Percentiles rank a stretch among this genome's conserved stretches.
Evolutionary conservation across 805 yeast genomes (phyloP).

Genomic region (Sporopachydermia lactativora): DNA sequence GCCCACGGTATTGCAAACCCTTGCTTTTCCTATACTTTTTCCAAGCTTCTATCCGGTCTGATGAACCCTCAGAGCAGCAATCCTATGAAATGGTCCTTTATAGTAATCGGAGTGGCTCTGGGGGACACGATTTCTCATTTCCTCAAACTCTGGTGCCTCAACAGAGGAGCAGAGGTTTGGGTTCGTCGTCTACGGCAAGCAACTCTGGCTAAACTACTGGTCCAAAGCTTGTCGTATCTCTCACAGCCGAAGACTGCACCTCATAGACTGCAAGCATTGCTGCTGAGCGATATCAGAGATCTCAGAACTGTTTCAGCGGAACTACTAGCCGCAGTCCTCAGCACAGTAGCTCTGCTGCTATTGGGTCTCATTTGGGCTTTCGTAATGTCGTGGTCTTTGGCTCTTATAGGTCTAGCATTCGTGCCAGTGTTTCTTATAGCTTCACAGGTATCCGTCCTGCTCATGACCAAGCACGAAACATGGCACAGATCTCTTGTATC

Average conservation of each 20-base stretch:
- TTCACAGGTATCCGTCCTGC: slow-evolving; percentile 35
- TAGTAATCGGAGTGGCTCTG: slow-evolving; percentile 47
- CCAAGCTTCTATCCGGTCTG: slow-evolving; percentile 43
- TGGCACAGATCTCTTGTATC: slow-evolving; percentile 37
- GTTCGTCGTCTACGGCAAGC: slow-evolving; percentile 34
- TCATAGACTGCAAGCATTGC: slow-evolving; percentile 41
- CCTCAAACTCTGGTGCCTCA: slow-evolving; percentile 33
- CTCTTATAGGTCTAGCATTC: slow-evolving; percentile 69
- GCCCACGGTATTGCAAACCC: slow-evolving; percentile 59
- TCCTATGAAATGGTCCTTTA: slow-evolving; percentile 49
- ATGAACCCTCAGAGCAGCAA: slow-evolving; percentile 11
- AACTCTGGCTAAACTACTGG: slow-evolving; percentile 33
- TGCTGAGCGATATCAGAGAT: slow-evolving; percentile 76
- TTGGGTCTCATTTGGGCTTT: slow-evolving; percentile 71
- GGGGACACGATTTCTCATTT: slow-evolving; percentile 48
- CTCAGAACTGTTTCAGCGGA: slow-evolving; percentile 50
- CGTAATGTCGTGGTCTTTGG: slow-evolving; percentile 70
- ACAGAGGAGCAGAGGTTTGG: slow-evolving; percentile 57
- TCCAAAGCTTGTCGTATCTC: slow-evolving; percentile 34
- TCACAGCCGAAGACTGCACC: slow-evolving; percentile 25
- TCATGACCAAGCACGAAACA: slow-evolving; percentile 43
- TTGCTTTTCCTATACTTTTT: slow-evolving; percentile 61
- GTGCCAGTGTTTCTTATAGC: slow-evolving; percentile 46
- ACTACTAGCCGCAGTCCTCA: slow-evolving; percentile 39
- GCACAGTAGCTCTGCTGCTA: slow-evolving; percentile 37